phyloP scores from a whole-genome alignment of 345 rosid species.

The Pelargonium nanum region DNA sequence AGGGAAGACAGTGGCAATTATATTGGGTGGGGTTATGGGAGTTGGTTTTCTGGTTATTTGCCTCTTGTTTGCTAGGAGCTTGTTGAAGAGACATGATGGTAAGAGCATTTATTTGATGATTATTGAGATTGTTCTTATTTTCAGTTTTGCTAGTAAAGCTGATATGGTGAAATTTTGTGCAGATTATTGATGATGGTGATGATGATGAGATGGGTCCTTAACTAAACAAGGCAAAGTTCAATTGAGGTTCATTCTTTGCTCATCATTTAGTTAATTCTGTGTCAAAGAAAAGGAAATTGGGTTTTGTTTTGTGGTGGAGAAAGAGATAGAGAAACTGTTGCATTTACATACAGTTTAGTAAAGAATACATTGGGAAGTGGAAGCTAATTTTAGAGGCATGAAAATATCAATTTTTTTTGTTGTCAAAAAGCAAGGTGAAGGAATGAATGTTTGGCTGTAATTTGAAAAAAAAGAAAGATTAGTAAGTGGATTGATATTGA shows the following conservation, averaged over 20 bases:
- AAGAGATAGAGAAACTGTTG: background rate
- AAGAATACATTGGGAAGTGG: no score
- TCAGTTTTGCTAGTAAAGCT: background rate
- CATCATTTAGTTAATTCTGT: no score
- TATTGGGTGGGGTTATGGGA: slow-evolving; percentile 90
- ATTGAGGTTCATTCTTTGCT: background rate
- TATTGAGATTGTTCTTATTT: background rate
- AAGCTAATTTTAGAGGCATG: no score
- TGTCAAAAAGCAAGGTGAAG: no score
- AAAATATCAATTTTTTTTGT: no score
- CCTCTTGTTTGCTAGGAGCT: slow-evolving; percentile 62
- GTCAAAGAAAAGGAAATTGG: background rate
- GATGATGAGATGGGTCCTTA: background rate
- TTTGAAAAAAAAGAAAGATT: no score
- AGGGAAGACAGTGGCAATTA: slow-evolving; percentile 93
- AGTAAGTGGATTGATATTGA: no score
- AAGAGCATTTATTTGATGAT: slow-evolving; percentile 3
- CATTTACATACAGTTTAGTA: background rate
- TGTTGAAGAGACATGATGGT: slow-evolving; percentile 83
- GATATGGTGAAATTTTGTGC: background rate
- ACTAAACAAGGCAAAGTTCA: background rate
- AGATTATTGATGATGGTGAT: background rate
- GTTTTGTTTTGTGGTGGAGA: background rate
- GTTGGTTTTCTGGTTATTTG: slow-evolving; percentile 81
- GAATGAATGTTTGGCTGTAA: no score